Percentiles rank a stretch among this genome's conserved stretches.
Evolutionary conservation across 768 basidiomycete genomes (phyloP).

Genomic region (Leccinum disarticulatum): DNA sequence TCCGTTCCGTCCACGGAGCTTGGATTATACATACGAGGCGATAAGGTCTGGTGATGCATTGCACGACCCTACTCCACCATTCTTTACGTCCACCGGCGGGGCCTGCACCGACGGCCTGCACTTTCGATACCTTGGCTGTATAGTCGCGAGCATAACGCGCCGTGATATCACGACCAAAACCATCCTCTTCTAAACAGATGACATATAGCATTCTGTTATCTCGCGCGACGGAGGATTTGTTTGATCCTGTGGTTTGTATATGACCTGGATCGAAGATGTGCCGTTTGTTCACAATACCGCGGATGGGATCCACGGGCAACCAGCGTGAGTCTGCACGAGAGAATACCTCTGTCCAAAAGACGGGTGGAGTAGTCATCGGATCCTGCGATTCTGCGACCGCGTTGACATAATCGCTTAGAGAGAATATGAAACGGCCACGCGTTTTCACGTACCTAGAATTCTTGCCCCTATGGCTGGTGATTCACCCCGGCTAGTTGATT

Average conservation of each 20-base stretch:
- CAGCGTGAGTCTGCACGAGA: slow-evolving; percentile 88
- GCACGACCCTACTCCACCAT: slow-evolving; percentile 84
- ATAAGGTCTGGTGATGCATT: slow-evolving; percentile 69
- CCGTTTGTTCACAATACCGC: slow-evolving; percentile 76
- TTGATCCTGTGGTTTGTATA: slow-evolving; percentile 18
- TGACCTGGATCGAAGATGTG: slow-evolving; percentile 75
- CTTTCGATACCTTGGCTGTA: slow-evolving; percentile 75
- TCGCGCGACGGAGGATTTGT: slow-evolving; percentile 24
- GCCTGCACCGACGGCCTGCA: slow-evolving; percentile 59
- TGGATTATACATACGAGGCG: slow-evolving; percentile 58
- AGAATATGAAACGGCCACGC: slow-evolving; percentile 12
- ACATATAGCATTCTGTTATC: slow-evolving; percentile 94
- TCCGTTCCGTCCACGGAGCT: slow-evolving; percentile 20
- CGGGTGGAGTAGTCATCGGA: slow-evolving; percentile 69
- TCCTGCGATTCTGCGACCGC: slow-evolving; percentile 35
- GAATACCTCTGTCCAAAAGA: slow-evolving; percentile 98
- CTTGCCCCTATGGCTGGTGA: slow-evolving; percentile 18
- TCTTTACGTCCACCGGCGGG: slow-evolving; percentile 58
- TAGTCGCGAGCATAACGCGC: slow-evolving; percentile 83
- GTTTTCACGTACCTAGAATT: slow-evolving; percentile 19
- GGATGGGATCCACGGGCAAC: slow-evolving; percentile 90
- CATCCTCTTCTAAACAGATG: slow-evolving; percentile 92
- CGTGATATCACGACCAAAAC: slow-evolving; percentile 89
- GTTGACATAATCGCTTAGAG: slow-evolving; percentile 26
- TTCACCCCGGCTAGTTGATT: slow-evolving; percentile 44